Evolutionary conservation across 164 flowering plant species (phyloP).

Genomic region (Dillenia turbinata): DNA sequence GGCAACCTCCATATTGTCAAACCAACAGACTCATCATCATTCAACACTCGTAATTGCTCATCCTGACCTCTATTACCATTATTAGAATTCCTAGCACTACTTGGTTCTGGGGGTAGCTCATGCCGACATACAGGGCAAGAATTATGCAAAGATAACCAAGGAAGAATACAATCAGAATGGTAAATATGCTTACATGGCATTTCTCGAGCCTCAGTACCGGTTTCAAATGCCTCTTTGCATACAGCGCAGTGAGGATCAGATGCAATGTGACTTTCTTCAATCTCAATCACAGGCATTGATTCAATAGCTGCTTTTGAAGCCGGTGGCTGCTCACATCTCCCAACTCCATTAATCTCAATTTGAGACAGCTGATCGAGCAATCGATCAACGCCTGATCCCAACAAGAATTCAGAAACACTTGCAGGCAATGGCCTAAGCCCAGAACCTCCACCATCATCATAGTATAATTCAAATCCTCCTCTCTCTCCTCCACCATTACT

Average conservation of each 20-base stretch:
- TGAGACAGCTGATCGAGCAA: constrained; percentile 52
- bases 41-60: constrained; percentile 1
- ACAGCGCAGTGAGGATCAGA: constrained; percentile 10
- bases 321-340: constrained; percentile 51
- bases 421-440: constrained; percentile 57
- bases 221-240: constrained; percentile 15
- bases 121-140: constrained; percentile 71
- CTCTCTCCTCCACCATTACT: constrained; percentile 14
- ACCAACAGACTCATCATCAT: constrained; percentile 49
- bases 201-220: constrained; percentile 6
- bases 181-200: constrained; percentile 28
- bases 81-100: background rate
- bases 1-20: constrained; percentile 72
- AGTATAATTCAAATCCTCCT: constrained; percentile 43
- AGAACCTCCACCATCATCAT: constrained; percentile 58
- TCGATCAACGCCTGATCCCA: constrained; percentile 68
- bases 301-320: constrained; percentile 48
- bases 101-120: constrained; percentile 37
- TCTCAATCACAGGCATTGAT: constrained; percentile 14
- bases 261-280: background rate
- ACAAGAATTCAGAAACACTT: constrained; percentile 55
- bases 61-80: constrained; percentile 1
- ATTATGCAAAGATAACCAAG: constrained; percentile 53
- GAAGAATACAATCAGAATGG: constrained; percentile 25
- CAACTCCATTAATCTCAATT: constrained; percentile 47